Evolutionary conservation across 208 protist genomes (phyloP).

Genomic region (Acanthamoeba polyphaga): DNA sequence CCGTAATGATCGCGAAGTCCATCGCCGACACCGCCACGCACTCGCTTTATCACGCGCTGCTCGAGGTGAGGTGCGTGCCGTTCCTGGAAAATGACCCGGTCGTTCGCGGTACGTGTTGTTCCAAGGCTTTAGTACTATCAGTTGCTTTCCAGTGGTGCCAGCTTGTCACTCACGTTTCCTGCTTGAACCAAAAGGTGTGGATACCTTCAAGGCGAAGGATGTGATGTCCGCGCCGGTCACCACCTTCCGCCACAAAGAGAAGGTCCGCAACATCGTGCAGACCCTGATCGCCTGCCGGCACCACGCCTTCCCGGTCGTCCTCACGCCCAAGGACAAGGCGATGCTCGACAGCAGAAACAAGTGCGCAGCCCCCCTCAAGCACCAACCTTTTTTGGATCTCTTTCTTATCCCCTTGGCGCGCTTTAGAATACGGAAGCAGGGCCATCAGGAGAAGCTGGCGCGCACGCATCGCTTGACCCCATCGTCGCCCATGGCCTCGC

Average conservation of each 20-base stretch:
- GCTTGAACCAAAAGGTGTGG: background rate
- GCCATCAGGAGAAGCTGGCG: background rate
- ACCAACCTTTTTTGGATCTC: too few species aligned
- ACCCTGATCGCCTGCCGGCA: constrained; percentile 30
- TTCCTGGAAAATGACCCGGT: constrained; percentile 89
- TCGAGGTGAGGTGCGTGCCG: constrained; percentile 93
- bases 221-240: constrained; percentile 53
- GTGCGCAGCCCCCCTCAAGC: background rate
- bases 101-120: background rate
- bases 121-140: background rate
- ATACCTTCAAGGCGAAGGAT: constrained; percentile 33
- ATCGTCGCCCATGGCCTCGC: background rate
- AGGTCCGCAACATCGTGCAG: constrained; percentile 48
- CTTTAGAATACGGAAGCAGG: background rate
- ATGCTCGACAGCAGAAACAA: background rate
- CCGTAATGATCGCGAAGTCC: constrained; percentile 94
- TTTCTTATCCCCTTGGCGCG: background rate
- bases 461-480: constrained; percentile 9
- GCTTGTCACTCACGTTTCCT: background rate
- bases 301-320: constrained; percentile 64
- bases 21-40: constrained; percentile 93
- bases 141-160: too few species aligned
- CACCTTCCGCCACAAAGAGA: background rate
- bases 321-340: constrained; percentile 1
- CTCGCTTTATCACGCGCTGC: constrained; percentile 94